Conservation (phyloP, 2,329 filamentous ascomycete genomes). For the Elsinoe necatrix region DNA sequence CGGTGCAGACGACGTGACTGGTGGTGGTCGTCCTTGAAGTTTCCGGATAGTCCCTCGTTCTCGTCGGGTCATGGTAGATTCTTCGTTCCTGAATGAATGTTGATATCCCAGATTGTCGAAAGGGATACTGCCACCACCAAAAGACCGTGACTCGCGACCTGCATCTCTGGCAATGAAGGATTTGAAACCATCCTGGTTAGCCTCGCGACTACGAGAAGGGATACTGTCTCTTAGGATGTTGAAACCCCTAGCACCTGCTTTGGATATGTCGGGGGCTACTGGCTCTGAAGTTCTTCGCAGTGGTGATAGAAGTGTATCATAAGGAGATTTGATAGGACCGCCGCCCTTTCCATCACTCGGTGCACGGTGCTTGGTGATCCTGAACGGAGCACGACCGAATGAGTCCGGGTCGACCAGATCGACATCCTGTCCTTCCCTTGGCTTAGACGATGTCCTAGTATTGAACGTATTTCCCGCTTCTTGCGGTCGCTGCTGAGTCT, state of each 20-base stretch:
- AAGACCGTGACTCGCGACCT: neutral
- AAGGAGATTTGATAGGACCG: neutral
- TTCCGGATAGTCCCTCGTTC: neutral
- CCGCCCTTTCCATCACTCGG: neutral
- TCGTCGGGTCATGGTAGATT: slow-evolving; percentile 8
- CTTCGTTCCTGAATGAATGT: neutral
- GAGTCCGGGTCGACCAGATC: too few relatives aligned
- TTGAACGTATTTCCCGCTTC: neutral
- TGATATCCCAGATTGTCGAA: neutral
- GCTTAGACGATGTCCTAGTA: too few relatives aligned
- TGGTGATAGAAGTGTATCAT: neutral
- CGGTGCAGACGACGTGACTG: neutral
- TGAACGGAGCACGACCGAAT: neutral
- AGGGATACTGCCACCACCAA: neutral
- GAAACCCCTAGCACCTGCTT: neutral
- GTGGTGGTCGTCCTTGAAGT: neutral
- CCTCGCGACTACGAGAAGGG: neutral
- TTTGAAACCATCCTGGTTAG: neutral
- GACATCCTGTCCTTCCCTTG: too few relatives aligned
- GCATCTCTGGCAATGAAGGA: neutral
- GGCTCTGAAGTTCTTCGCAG: neutral
- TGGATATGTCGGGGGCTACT: neutral
- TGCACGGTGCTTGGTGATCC: neutral
- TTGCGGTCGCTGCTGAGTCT: neutral
- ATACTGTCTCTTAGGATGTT: neutral